Percentiles rank a stretch among this genome's conserved stretches.
These are phyloP conservation scores for Fusarium agapanthi DNA, from an alignment of 2,329 filamentous ascomycete genomes.

Conservation along the genomic window DNA sequence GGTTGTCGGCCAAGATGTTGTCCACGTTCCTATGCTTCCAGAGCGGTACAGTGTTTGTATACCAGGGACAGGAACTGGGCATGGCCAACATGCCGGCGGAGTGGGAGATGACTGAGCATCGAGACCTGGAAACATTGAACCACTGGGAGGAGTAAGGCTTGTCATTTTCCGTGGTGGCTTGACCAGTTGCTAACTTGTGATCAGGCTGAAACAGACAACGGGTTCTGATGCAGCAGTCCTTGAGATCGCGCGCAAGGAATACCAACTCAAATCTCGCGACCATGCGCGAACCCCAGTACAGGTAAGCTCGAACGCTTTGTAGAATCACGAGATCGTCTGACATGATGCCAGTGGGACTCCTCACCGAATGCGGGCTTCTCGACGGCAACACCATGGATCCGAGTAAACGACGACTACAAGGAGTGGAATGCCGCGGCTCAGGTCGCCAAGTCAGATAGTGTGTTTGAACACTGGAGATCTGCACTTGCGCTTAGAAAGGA, in stretches of 20 bases:
- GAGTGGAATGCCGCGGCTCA: conserved; percentile 24
- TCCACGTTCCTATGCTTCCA: conserved; percentile 51
- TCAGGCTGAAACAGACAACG: conserved; percentile 1
- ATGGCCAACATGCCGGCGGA: conserved; percentile 61
- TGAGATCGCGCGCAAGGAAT: conserved; percentile 19
- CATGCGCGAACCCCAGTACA: conserved; percentile 27
- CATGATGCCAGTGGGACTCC: conserved; percentile 9
- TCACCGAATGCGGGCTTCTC: conserved; percentile 27
- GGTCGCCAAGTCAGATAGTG: not conserved
- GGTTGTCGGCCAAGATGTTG: conserved; percentile 62
- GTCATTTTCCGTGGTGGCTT: fast-evolving
- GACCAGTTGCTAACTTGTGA: not conserved
- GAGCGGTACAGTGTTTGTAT: conserved; percentile 64
- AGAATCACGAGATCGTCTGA: not conserved
- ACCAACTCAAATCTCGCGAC: conserved; percentile 27
- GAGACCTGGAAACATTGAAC: conserved; percentile 37
- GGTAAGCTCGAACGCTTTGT: not conserved
- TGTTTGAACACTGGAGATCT: conserved; percentile 28
- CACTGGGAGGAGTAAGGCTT: conserved; percentile 25
- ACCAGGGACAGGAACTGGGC: conserved; percentile 69
- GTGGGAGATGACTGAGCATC: conserved; percentile 59
- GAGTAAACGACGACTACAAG: conserved; percentile 30
- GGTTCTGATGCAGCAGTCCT: not conserved
- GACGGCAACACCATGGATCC: conserved; percentile 22
- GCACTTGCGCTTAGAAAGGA: conserved; percentile 14